phyloP scores from a whole-genome alignment of 768 basidiomycete genomes.

The Amanita subjunquillea region DNA sequence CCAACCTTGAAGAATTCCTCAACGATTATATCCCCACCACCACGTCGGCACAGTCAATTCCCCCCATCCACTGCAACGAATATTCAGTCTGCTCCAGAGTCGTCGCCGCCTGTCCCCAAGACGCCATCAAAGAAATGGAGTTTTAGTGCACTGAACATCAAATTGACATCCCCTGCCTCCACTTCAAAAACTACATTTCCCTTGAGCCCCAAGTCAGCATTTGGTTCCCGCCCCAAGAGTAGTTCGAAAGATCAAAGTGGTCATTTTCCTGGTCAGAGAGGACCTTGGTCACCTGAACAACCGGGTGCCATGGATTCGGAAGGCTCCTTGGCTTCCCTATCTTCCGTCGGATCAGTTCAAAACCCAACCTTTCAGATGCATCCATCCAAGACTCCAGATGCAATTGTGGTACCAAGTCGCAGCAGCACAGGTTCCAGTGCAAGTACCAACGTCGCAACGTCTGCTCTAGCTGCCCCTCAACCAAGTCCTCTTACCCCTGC shows the following conservation, averaged over 20 bases:
- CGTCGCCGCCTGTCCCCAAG: constrained; percentile 41
- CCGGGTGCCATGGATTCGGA: constrained; percentile 72
- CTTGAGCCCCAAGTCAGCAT: constrained; percentile 57
- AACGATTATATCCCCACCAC: constrained; percentile 13
- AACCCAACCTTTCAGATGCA: constrained; percentile 33
- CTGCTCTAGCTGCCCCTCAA: constrained; percentile 41
- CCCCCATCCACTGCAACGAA: constrained; percentile 22
- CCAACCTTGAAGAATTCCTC: constrained; percentile 43
- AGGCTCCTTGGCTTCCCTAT: constrained; percentile 66
- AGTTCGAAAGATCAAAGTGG: constrained; percentile 54
- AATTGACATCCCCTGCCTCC: constrained; percentile 52
- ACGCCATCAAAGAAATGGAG: constrained; percentile 97
- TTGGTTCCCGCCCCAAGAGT: constrained; percentile 59
- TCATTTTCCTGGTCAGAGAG: constrained; percentile 31
- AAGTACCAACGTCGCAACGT: constrained; percentile 53
- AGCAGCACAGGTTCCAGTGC: constrained; percentile 70
- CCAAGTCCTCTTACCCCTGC: constrained; percentile 64
- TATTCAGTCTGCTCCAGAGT: constrained; percentile 30
- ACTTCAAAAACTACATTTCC: constrained; percentile 43
- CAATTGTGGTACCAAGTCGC: constrained; percentile 43
- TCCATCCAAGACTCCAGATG: constrained; percentile 57
- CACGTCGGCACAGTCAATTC: constrained; percentile 30
- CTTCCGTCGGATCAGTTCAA: constrained; percentile 59
- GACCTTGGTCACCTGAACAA: constrained; percentile 59
- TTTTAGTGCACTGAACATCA: constrained; percentile 74